These are phyloP conservation scores for Malassezia obtusa DNA, from an alignment of 1,284 basidiomycete species.

Conservation along the genomic window DNA sequence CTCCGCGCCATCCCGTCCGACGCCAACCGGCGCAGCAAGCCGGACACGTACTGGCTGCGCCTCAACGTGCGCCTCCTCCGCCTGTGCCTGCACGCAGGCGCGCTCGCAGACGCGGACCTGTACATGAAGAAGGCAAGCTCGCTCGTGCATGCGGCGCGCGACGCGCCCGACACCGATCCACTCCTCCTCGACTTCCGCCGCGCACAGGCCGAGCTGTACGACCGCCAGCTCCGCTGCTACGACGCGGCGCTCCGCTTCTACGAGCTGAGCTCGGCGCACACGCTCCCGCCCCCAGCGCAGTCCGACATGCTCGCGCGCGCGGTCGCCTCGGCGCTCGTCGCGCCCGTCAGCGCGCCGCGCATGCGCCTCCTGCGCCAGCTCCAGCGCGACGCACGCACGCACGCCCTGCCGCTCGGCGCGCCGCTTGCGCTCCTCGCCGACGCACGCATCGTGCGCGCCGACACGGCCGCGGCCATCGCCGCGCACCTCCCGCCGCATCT, in stretches of 20 bases:
- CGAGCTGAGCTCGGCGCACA: slow-evolving; percentile 56
- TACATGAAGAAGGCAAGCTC: slow-evolving; percentile 93
- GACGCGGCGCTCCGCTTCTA: slow-evolving; percentile 93
- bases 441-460: slow-evolving; percentile 81
- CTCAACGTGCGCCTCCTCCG: slow-evolving; percentile 90
- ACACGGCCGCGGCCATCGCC: slow-evolving; percentile 82
- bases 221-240: slow-evolving; percentile 79
- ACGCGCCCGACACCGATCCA: slow-evolving; percentile 18
- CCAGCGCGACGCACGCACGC: slow-evolving; percentile 81
- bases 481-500: slow-evolving; percentile 73
- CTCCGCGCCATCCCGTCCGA: slow-evolving; percentile 84
- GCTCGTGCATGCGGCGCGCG: slow-evolving; percentile 58
- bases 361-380: slow-evolving; percentile 81
- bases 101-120: slow-evolving; percentile 83
- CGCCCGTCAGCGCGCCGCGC: slow-evolving; percentile 88
- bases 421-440: slow-evolving; percentile 90
- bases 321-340: slow-evolving; percentile 90
- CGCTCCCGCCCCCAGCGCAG: slow-evolving; percentile 29
- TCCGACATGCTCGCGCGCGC: slow-evolving; percentile 55
- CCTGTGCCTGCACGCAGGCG: slow-evolving; percentile 86
- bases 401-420: slow-evolving; percentile 67
- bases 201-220: slow-evolving; percentile 70
- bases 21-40: slow-evolving; percentile 66
- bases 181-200: slow-evolving; percentile 42
- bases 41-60: slow-evolving; percentile 75